Evolutionary conservation across 768 basidiomycete species (phyloP).

Genomic region (Russula olivacea): DNA sequence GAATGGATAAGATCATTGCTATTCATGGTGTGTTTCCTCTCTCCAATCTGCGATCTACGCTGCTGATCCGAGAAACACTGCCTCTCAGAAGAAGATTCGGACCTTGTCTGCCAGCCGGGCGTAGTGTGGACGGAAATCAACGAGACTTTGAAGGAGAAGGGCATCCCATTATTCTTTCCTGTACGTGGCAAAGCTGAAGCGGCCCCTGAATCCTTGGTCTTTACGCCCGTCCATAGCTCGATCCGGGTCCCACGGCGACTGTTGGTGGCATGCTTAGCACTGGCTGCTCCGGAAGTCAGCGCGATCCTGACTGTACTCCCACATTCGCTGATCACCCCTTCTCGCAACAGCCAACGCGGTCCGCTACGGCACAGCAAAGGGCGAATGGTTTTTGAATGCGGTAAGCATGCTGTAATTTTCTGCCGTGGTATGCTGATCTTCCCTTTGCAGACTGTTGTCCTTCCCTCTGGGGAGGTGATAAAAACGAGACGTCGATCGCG

Average conservation of each 20-base stretch:
- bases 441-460: slow-evolving; percentile 66
- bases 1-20: slow-evolving; percentile 72
- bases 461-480: slow-evolving; percentile 85
- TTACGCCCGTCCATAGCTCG: slow-evolving; percentile 42
- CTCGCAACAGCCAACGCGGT: slow-evolving; percentile 59
- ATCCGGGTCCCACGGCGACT: slow-evolving; percentile 73
- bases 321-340: background rate
- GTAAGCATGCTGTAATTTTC: slow-evolving; percentile 36
- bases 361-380: slow-evolving; percentile 83
- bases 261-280: slow-evolving; percentile 86
- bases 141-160: slow-evolving; percentile 56
- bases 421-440: background rate
- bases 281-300: slow-evolving; percentile 75
- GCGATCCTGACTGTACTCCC: background rate
- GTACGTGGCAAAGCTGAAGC: slow-evolving; percentile 33
- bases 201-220: background rate
- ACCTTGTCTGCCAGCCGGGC: slow-evolving; percentile 71
- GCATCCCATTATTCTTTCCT: slow-evolving; percentile 81
- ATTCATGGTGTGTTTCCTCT: slow-evolving; percentile 51
- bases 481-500: slow-evolving; percentile 75
- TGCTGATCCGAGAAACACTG: background rate
- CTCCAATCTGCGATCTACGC: background rate
- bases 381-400: slow-evolving; percentile 84
- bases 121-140: slow-evolving; percentile 69
- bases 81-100: slow-evolving; percentile 55